Evolutionary conservation across 192 early-diverging fungal species (phyloP).

Genomic region (Backusella liffmaniae): DNA sequence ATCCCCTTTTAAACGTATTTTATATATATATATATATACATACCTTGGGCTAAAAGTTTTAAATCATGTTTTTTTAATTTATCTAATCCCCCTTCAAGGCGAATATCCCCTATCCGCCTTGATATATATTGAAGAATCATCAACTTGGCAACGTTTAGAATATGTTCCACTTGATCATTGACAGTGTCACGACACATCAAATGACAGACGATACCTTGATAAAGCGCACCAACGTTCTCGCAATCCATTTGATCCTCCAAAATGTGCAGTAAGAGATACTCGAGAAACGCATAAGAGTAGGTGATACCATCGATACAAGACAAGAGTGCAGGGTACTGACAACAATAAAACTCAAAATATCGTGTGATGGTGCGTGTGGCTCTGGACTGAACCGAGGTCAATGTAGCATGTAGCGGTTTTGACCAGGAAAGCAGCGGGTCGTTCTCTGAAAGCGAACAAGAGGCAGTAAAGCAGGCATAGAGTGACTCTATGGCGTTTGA

Average conservation of each 20-base stretch:
- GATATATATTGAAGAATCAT: slow-evolving; percentile 6
- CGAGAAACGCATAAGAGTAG: slow-evolving; percentile 25
- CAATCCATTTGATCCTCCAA: slow-evolving; percentile 30
- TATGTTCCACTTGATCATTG: slow-evolving; percentile 8
- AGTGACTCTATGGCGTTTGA: slow-evolving; percentile 26
- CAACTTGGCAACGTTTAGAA: slow-evolving; percentile 12
- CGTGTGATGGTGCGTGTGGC: slow-evolving; percentile 23
- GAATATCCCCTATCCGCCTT: slow-evolving; percentile 1
- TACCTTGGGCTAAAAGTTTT: slow-evolving; percentile 8
- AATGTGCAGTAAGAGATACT: slow-evolving; percentile 22
- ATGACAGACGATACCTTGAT: slow-evolving; percentile 25
- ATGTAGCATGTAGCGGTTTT: slow-evolving; percentile 17
- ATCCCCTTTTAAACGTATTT: background rate
- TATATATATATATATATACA: background rate
- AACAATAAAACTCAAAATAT: slow-evolving; percentile 32
- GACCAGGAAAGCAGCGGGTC: slow-evolving; percentile 20
- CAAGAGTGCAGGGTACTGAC: slow-evolving; percentile 27
- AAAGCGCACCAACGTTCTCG: slow-evolving; percentile 21
- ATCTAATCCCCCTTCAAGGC: slow-evolving; percentile 12
- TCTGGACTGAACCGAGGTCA: slow-evolving; percentile 11
- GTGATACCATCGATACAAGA: slow-evolving; percentile 37
- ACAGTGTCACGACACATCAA: slow-evolving; percentile 23
- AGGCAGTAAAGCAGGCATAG: slow-evolving; percentile 18
- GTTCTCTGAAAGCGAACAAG: background rate
- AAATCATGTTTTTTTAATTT: slow-evolving; percentile 8